phyloP scores from a whole-genome alignment of 169 alveolate species.

The Amoebophrya sp. region DNA sequence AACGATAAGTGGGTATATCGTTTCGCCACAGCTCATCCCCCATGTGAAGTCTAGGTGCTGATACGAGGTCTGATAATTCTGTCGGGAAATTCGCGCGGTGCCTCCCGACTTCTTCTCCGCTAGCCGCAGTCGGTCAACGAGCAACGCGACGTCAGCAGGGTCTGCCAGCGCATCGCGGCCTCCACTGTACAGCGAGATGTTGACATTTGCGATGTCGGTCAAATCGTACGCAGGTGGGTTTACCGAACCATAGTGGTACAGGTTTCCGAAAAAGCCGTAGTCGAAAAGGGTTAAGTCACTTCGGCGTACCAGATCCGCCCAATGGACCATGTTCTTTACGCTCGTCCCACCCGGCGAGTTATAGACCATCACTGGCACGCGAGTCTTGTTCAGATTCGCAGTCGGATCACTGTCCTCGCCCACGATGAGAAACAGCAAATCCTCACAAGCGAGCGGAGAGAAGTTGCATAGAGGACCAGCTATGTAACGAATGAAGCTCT shows the following conservation, averaged over 20 bases:
- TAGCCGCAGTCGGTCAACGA: background rate
- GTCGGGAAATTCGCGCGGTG: background rate
- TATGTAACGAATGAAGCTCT: background rate
- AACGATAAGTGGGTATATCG: background rate
- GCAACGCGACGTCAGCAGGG: background rate
- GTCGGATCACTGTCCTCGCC: background rate
- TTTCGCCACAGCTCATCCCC: background rate
- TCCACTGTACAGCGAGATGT: background rate
- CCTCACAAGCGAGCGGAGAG: background rate
- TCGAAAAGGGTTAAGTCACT: background rate
- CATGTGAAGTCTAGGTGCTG: slow-evolving; percentile 18
- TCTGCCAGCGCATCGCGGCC: background rate
- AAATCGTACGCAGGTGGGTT: background rate
- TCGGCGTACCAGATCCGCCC: slow-evolving; percentile 4
- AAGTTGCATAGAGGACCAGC: background rate
- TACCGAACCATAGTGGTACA: background rate
- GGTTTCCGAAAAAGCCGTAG: background rate
- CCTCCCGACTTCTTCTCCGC: background rate
- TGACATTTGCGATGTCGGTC: background rate
- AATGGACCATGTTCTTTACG: slow-evolving; percentile 1
- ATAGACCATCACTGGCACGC: background rate
- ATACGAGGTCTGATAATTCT: background rate
- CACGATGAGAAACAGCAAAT: background rate
- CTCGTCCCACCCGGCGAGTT: background rate
- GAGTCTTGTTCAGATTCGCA: slow-evolving; percentile 4